Conservation (phyloP, 1,139 yeast genomes). For the Scheffersomyces stambukii region DNA sequence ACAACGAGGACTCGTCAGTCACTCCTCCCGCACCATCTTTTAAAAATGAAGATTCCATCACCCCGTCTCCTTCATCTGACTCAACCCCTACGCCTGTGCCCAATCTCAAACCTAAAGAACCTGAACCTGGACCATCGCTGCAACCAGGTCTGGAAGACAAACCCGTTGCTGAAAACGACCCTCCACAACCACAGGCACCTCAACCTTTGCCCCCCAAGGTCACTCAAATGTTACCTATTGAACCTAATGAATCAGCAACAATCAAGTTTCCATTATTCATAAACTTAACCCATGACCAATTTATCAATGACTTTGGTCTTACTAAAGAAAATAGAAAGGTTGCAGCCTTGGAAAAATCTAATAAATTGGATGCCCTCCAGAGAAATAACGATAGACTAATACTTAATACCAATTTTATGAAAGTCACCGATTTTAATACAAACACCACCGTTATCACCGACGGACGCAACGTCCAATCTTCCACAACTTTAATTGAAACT, state of each 20-base stretch:
- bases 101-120: neutral
- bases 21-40: too few relatives aligned
- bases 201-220: conserved; percentile 2
- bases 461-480: conserved; percentile 1
- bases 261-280: conserved; percentile 16
- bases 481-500: conserved; percentile 2
- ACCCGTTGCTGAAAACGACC: neutral
- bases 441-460: conserved; percentile 10
- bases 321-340: conserved; percentile 5
- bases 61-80: too few relatives aligned
- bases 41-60: too few relatives aligned
- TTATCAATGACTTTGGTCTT: conserved; percentile 6
- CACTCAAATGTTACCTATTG: too few relatives aligned
- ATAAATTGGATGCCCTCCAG: conserved; percentile 13
- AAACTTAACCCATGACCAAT: conserved; percentile 14
- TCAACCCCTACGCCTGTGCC: neutral
- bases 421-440: conserved; percentile 17
- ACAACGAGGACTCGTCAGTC: too few relatives aligned
- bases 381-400: conserved; percentile 11
- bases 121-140: neutral
- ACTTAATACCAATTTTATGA: conserved; percentile 11
- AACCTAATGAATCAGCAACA: neutral
- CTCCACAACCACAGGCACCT: too few relatives aligned
- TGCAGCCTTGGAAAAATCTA: conserved; percentile 7
- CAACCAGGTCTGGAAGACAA: neutral